These are phyloP conservation scores for Calocera cornea DNA, from an alignment of 768 basidiomycete species.

Conservation along the genomic window DNA sequence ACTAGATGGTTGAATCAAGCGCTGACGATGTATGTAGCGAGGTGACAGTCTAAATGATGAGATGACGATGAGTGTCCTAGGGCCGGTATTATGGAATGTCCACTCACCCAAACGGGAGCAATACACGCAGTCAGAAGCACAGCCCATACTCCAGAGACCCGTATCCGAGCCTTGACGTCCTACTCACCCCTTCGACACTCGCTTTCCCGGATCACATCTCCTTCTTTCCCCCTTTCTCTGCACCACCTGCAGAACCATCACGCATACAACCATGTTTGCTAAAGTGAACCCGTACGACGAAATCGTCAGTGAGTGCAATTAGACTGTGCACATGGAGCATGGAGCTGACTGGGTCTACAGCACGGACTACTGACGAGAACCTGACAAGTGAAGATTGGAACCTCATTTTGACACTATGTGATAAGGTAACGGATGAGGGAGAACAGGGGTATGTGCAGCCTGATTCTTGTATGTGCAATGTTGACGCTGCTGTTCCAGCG, in stretches of 20 bases:
- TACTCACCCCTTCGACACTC: neutral
- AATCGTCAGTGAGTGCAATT: constrained; percentile 56
- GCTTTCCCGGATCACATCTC: neutral
- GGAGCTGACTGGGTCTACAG: constrained; percentile 30
- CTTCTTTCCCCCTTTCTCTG: neutral
- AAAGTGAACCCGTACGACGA: constrained; percentile 75
- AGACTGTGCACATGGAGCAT: neutral
- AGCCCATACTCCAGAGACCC: neutral
- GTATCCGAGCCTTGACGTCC: neutral
- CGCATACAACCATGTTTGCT: constrained; percentile 44
- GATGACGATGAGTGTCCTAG: neutral
- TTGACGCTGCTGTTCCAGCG: constrained; percentile 37
- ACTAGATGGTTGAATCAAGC: neutral
- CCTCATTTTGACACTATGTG: constrained; percentile 82
- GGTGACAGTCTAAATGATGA: neutral
- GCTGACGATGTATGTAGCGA: neutral
- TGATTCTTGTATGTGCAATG: neutral
- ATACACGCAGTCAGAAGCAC: constrained; percentile 5
- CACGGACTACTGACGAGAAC: constrained; percentile 95
- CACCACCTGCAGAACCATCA: constrained; percentile 5
- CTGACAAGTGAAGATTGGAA: constrained; percentile 94
- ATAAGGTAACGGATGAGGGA: constrained; percentile 87
- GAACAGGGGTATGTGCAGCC: constrained; percentile 51
- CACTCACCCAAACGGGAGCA: neutral
- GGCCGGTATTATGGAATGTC: neutral